A percentile compares a stretch with the other conserved stretches of the same genome.
These are phyloP conservation scores for Vitis riparia DNA, from an alignment of 164 flowering plant genomes.

Conservation along the genomic window DNA sequence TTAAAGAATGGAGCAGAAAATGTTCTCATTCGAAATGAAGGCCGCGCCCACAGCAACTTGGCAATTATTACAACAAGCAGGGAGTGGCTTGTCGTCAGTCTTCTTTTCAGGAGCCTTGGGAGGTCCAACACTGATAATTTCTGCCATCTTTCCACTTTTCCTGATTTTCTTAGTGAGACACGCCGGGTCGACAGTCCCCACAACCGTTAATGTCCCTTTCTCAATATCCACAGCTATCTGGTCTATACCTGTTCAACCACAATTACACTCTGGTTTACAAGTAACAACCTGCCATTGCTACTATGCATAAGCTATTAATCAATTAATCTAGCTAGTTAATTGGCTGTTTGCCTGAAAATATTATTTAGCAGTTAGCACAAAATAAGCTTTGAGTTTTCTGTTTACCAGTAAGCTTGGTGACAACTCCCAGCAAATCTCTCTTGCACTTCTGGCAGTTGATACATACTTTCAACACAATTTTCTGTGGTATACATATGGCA, in stretches of 20 bases:
- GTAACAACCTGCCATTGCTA: no score
- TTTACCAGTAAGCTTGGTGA: constrained; percentile 35
- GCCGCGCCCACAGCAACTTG: no score
- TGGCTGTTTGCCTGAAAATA: background rate
- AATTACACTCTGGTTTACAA: background rate
- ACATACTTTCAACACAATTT: constrained; percentile 32
- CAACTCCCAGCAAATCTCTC: constrained; percentile 27
- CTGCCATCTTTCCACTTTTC: constrained; percentile 25
- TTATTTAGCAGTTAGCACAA: no score
- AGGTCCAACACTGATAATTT: constrained; percentile 40
- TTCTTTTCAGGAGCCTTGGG: constrained; percentile 21
- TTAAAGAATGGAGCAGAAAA: no score
- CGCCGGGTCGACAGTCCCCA: constrained; percentile 43
- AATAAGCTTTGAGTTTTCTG: no score
- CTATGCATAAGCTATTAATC: background rate
- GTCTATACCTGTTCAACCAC: constrained; percentile 29
- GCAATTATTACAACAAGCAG: constrained; percentile 14
- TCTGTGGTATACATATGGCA: constrained; percentile 13
- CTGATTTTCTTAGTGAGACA: constrained; percentile 14
- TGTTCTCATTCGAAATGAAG: no score
- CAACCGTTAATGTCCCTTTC: constrained; percentile 29
- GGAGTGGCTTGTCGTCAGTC: background rate
- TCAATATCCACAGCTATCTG: constrained; percentile 21
- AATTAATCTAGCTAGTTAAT: background rate
- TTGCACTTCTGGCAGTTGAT: constrained; percentile 36